These are phyloP conservation scores for Schrenkiella parvula DNA, from an alignment of 345 rosid genomes.

Conservation along the genomic window DNA sequence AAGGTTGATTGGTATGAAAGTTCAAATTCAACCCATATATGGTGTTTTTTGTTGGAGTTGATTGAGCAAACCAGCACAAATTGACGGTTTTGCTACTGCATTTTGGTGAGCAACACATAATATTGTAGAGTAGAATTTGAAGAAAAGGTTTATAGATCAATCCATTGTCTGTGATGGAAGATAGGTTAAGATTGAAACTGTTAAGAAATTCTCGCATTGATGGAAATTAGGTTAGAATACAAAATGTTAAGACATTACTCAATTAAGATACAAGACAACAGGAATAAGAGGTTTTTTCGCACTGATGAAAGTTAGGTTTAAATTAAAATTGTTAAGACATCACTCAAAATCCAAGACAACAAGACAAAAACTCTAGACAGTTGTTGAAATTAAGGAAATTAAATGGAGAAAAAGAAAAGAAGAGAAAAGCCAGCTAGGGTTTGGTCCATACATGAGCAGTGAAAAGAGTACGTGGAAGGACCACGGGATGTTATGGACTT, in stretches of 20 bases:
- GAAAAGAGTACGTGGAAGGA: conserved; percentile 23
- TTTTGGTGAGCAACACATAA: background rate
- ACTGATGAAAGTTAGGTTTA: conserved; percentile 10
- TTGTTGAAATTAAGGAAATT: conserved; percentile 3
- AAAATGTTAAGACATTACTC: background rate
- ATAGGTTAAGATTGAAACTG: background rate
- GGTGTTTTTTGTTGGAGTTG: background rate
- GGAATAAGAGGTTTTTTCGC: background rate
- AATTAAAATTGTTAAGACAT: background rate
- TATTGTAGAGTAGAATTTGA: background rate
- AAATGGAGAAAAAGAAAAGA: conserved; percentile 16
- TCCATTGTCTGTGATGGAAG: background rate
- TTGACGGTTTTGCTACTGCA: background rate
- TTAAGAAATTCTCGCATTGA: background rate
- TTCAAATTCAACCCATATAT: background rate
- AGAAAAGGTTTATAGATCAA: background rate
- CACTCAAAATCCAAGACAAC: conserved; percentile 18
- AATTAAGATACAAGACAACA: background rate
- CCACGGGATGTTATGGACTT: conserved; percentile 12
- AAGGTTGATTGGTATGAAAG: background rate
- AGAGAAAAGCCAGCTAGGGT: conserved; percentile 14
- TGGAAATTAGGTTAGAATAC: background rate
- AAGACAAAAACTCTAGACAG: conserved; percentile 17
- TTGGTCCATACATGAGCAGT: conserved; percentile 29
- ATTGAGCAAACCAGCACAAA: background rate